Conservation (phyloP, 495 filamentous ascomycete species). For the Cercophora samala region DNA sequence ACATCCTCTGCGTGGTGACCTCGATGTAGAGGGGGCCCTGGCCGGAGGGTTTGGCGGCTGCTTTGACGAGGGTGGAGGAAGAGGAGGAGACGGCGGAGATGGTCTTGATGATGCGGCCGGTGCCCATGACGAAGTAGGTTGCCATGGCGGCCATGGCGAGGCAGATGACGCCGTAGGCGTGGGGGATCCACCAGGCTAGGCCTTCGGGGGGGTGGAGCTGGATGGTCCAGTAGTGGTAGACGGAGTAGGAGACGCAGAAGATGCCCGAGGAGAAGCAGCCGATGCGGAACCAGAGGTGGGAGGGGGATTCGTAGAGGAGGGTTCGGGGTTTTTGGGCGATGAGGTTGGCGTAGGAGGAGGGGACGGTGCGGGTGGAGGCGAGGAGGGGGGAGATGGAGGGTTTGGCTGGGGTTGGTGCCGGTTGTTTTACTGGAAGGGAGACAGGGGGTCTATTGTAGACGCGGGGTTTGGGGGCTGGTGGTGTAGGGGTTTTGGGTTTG, state of each 20-base stretch:
- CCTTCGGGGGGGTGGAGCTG: slow-evolving; percentile 44
- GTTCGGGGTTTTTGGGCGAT: slow-evolving; percentile 46
- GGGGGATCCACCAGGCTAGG: slow-evolving; percentile 42
- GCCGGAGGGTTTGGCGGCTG: not conserved
- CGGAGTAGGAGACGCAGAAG: slow-evolving; percentile 58
- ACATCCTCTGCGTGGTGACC: slow-evolving; percentile 33
- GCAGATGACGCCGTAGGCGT: slow-evolving; percentile 43
- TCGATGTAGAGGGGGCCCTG: slow-evolving; percentile 34
- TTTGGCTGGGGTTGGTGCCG: not conserved
- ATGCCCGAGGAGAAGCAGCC: slow-evolving; percentile 53
- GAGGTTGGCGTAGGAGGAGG: slow-evolving; percentile 38
- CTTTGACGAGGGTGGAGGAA: not conserved
- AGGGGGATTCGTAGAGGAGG: slow-evolving; percentile 59
- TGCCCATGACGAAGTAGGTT: slow-evolving; percentile 44
- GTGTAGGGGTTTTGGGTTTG: slow-evolving; percentile 3
- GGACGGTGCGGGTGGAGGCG: slow-evolving; percentile 10
- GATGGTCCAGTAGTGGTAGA: slow-evolving; percentile 51
- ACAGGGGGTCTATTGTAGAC: too few relatives aligned
- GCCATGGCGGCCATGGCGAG: slow-evolving; percentile 46
- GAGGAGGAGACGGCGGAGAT: slow-evolving; percentile 37
- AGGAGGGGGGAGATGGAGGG: not conserved
- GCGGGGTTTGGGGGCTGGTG: not conserved
- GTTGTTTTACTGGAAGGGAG: slow-evolving; percentile 1
- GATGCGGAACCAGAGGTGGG: slow-evolving; percentile 56
- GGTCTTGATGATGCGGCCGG: slow-evolving; percentile 38